These are phyloP conservation scores for Exidia glandulosa DNA, from an alignment of 768 basidiomycete genomes.

Conservation along the genomic window DNA sequence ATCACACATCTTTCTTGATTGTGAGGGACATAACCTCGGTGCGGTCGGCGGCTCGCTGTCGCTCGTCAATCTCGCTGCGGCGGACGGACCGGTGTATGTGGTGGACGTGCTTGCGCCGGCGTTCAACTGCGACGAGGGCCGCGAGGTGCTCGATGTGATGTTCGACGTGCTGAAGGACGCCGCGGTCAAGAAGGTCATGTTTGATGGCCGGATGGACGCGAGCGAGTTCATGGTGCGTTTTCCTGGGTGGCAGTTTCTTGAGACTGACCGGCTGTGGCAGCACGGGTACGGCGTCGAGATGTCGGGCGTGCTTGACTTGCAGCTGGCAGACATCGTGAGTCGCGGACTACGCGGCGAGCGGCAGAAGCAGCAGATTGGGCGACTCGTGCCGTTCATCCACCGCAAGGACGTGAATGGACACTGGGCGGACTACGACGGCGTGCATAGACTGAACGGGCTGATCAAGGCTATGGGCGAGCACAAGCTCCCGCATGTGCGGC, in stretches of 20 bases:
- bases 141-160: slow-evolving; percentile 17
- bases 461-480: slow-evolving; percentile 21
- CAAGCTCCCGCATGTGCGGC: slow-evolving; percentile 12
- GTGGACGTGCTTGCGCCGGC: slow-evolving; percentile 27
- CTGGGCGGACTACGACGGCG: slow-evolving; percentile 15
- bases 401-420: slow-evolving; percentile 14
- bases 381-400: slow-evolving; percentile 18
- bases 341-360: slow-evolving; percentile 17
- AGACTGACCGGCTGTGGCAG: not conserved
- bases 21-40: slow-evolving; percentile 29
- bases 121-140: slow-evolving; percentile 1
- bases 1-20: slow-evolving; percentile 24
- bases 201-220: slow-evolving; percentile 33
- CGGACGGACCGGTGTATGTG: slow-evolving; percentile 23
- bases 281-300: slow-evolving; percentile 18
- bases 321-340: slow-evolving; percentile 28
- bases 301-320: slow-evolving; percentile 27
- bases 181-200: slow-evolving; percentile 27
- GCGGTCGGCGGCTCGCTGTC: slow-evolving; percentile 20
- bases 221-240: slow-evolving; percentile 18
- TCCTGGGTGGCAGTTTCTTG: not conserved
- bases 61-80: slow-evolving; percentile 26
- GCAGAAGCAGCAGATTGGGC: slow-evolving; percentile 16
- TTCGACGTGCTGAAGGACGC: slow-evolving; percentile 19
- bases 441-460: slow-evolving; percentile 27